Base-by-base conservation (phyloP, 1,139 yeast genomes). In the Lodderomyces metapsilosis region DNA sequence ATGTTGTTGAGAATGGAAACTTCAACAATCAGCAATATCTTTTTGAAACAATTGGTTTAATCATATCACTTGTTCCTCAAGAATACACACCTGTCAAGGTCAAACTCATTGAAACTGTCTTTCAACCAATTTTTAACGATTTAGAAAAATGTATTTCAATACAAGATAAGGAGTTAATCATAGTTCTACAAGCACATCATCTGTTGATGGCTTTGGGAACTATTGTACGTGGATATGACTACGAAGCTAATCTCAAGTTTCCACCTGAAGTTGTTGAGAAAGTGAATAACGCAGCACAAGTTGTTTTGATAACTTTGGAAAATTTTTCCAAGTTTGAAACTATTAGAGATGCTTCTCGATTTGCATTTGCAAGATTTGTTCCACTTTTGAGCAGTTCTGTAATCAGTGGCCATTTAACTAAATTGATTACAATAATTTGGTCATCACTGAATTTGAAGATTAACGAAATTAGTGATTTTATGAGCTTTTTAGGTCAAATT, bases 151-250 rank as follows among this genome's bases (percentile, higher is more conserved):
- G 87, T 52, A 80, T 83, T 40, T 51, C 61, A 7, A 52, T 52
- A 13, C 56, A 61, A n/a, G 73, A 72, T 43, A 55, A 61, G 13
- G 73, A 72, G 43, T 66, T 68, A 15, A 70, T 74, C 37, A 57
- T 76, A 28, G 73, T 84, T 3, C 63, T 87, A 37, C 94, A 88
- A 58, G 83, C 89, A 2, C 96, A 92, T 59, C 97, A 92, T 59
- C 76, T 84, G 33, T 66, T 94, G 38, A 80, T 88, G 81, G 92
- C 97, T 0, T 78, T 92, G 41, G 97, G 97, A 28, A 88, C 96
- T 0, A 76, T 91, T 54, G 86, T 91, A 2, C 78, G 92, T 56
- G 98, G 98, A 1, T 82, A 86, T 52, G 84, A 81, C 49, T 73
- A 72, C 37, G 72, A 67, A 37, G 51, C 51, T 22, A 56, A 57